phyloP scores from a whole-genome alignment of 1,139 yeast species.

The Yamadazyma buinensis region DNA sequence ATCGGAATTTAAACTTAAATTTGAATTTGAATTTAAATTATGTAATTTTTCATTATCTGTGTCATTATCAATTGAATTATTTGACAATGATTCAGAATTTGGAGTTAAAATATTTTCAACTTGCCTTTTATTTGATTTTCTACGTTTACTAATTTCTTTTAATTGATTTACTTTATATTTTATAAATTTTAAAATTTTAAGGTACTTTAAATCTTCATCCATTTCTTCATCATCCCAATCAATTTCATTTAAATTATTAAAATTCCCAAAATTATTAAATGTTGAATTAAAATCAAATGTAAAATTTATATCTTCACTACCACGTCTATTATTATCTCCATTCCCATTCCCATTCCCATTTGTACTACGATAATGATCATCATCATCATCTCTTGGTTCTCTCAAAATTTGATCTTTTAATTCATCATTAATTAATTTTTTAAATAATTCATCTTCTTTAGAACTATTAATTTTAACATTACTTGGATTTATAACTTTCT shows the following conservation, averaged over 20 bases:
- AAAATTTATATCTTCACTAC: background rate
- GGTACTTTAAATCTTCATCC: slow-evolving; percentile 47
- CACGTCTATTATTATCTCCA: too few relatives aligned
- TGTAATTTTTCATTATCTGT: background rate
- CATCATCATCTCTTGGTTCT: slow-evolving; percentile 26
- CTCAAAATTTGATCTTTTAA: slow-evolving; percentile 36
- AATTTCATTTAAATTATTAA: slow-evolving; percentile 21
- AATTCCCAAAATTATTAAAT: slow-evolving; percentile 10
- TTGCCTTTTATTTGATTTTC: background rate
- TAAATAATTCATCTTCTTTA: slow-evolving; percentile 37
- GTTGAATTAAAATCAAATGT: slow-evolving; percentile 8
- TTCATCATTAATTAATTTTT: slow-evolving; percentile 39
- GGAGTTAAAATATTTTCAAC: background rate
- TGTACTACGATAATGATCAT: too few relatives aligned
- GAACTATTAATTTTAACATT: slow-evolving; percentile 16
- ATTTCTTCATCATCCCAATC: slow-evolving; percentile 51
- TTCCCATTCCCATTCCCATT: slow-evolving; percentile 25
- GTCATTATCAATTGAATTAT: background rate
- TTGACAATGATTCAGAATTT: background rate
- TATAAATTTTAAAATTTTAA: slow-evolving; percentile 41
- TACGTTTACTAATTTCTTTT: slow-evolving; percentile 9
- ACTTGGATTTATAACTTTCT: slow-evolving; percentile 6
- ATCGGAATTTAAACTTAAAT: background rate
- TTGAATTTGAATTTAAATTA: background rate
- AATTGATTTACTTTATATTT: slow-evolving; percentile 30